phyloP scores from a whole-genome alignment of 2,329 filamentous ascomycete species.

The Rosellinia necatrix region DNA sequence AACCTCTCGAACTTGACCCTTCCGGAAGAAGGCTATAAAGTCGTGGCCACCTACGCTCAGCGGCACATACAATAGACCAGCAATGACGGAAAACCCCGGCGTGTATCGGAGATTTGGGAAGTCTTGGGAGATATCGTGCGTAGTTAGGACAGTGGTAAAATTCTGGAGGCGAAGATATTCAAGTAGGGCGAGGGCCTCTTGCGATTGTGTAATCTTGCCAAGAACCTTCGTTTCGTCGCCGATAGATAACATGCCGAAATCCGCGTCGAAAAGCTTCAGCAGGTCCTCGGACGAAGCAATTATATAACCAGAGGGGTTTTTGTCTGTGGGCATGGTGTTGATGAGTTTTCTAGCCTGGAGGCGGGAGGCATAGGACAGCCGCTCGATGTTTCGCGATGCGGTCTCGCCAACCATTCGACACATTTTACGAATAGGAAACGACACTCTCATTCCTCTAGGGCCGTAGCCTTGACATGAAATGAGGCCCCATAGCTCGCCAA shows the following conservation, averaged over 20 bases:
- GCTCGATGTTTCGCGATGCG: constrained; percentile 84
- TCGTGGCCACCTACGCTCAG: constrained; percentile 76
- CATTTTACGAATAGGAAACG: constrained; percentile 91
- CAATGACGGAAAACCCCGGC: constrained; percentile 78
- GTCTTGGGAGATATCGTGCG: constrained; percentile 74
- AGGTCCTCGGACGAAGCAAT: constrained; percentile 87
- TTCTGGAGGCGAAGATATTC: constrained; percentile 81
- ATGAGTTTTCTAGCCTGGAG: constrained; percentile 87
- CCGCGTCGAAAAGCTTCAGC: constrained; percentile 81
- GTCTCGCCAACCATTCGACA: constrained; percentile 86
- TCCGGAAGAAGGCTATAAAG: constrained; percentile 92
- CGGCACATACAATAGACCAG: constrained; percentile 81
- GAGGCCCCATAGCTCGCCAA: constrained; percentile 83
- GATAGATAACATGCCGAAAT: constrained; percentile 84
- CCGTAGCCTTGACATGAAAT: constrained; percentile 88
- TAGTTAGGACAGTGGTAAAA: constrained; percentile 75
- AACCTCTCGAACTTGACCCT: constrained; percentile 73
- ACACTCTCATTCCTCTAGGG: constrained; percentile 79
- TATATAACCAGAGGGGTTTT: constrained; percentile 87
- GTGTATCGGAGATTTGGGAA: constrained; percentile 81
- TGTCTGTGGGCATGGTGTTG: constrained; percentile 78
- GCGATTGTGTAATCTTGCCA: constrained; percentile 73
- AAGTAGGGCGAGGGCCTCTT: constrained; percentile 81
- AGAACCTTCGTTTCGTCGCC: constrained; percentile 87
- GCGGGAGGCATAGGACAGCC: constrained; percentile 82